These are phyloP conservation scores for Adansonia rubrostipa DNA, from an alignment of 441 rosid genomes.

Conservation along the genomic window DNA sequence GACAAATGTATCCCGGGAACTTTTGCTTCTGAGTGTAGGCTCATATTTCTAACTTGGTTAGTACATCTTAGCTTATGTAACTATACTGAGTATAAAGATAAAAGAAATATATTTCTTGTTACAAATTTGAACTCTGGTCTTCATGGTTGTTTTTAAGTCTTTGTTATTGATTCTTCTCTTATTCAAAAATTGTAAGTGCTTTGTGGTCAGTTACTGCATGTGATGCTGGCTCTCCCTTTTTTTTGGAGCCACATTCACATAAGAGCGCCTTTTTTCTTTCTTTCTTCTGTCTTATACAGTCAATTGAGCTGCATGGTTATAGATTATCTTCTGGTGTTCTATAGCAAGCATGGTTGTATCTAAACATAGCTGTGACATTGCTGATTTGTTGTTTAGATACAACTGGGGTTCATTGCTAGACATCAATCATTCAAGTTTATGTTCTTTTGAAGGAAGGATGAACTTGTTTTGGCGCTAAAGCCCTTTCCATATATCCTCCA, in stretches of 20 bases:
- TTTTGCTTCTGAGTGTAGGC: constrained; percentile 78
- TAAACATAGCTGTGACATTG: background rate
- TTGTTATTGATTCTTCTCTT: background rate
- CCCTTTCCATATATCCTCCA: background rate
- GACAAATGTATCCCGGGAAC: constrained; percentile 79
- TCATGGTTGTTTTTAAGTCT: background rate
- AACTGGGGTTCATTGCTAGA: background rate
- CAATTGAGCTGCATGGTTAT: constrained; percentile 9
- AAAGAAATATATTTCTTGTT: constrained; percentile 15
- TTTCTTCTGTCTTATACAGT: background rate
- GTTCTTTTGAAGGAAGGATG: constrained; percentile 5
- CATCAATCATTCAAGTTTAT: background rate
- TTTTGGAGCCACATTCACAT: background rate
- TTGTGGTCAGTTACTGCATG: background rate
- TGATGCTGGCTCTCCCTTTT: background rate
- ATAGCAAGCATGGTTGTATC: background rate
- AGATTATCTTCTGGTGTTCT: background rate
- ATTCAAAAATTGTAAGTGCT: background rate
- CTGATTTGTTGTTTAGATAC: constrained; percentile 13
- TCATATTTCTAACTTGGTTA: constrained; percentile 83
- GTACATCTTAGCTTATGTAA: constrained; percentile 42
- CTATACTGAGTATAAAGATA: constrained; percentile 4
- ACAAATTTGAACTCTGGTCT: constrained; percentile 1
- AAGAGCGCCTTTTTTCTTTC: background rate
- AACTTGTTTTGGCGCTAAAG: background rate